Evolutionary conservation across 305 asterid genomes (phyloP).

Genomic region (Fraxinus greggii): DNA sequence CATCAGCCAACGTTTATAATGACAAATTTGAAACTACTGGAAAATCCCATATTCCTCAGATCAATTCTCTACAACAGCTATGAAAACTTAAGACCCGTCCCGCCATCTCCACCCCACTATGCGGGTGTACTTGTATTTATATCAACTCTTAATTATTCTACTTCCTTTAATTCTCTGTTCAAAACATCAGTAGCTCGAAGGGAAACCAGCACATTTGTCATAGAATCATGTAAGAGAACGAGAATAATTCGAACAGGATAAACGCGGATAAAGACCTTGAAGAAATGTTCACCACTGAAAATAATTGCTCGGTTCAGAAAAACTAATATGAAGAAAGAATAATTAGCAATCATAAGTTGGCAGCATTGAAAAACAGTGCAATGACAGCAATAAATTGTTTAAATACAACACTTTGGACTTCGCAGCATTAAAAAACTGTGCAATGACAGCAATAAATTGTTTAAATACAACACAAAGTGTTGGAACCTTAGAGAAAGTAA

Average conservation of each 20-base stretch:
- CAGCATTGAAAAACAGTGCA: slow-evolving; percentile 21
- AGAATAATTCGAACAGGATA: not conserved
- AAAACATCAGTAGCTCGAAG: not conserved
- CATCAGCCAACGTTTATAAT: not conserved
- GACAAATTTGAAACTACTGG: slow-evolving; percentile 15
- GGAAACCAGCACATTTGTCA: not conserved
- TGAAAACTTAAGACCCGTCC: slow-evolving; percentile 4
- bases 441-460: slow-evolving; percentile 29
- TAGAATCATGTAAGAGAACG: not conserved
- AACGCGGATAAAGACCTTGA: not conserved
- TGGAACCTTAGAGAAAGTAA: slow-evolving; percentile 17
- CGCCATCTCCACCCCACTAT: not conserved
- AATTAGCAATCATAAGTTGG: not conserved
- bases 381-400: slow-evolving; percentile 28
- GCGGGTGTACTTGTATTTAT: not conserved
- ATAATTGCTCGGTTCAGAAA: not conserved
- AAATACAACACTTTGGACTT: slow-evolving; percentile 32
- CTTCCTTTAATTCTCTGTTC: not conserved
- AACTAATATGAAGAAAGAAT: not conserved
- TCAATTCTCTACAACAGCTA: slow-evolving; percentile 12
- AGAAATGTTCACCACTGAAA: not conserved
- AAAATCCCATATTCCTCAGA: slow-evolving; percentile 4
- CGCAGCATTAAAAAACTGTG: slow-evolving; percentile 23
- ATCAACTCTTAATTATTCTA: not conserved
- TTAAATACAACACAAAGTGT: slow-evolving; percentile 26